Base-by-base conservation (phyloP, 2,329 filamentous ascomycete genomes). In the Beauveria medogensis region DNA sequence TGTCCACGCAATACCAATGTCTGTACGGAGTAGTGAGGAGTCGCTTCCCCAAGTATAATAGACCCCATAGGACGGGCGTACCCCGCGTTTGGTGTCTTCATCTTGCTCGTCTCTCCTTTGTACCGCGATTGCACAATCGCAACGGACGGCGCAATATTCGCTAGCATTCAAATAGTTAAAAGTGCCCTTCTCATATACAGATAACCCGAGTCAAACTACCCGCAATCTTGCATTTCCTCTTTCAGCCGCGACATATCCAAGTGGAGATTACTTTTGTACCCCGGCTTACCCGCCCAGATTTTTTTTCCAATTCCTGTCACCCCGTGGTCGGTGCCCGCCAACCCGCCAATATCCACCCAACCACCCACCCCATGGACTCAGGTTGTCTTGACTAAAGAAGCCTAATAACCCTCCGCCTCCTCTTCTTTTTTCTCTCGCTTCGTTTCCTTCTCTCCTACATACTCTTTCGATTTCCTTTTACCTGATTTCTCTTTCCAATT, bases 211-310 rank as follows among this genome's bases (percentile, higher is more conserved):
- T 43, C 30, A 53, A 53, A 16, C 34, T 22, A n/a, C 28, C 52
- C 52, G 26, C 28, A 14, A 37, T 24, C 22, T 50, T 46, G 37
- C 44, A 20, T 24, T 18, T 47, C 37, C 6, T 51, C 34, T 50
- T 60, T 60, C 50, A 60, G 58, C 58, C 58, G 58, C 30, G n/a
- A 50, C 43, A 43, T 28, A 30, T 24, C 37, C 50, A 54, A 50
- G 58, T 60, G 58, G 58, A 55, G 51, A 54, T 53, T 26, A 20
- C 12, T 3, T 22, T 52, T 43, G 41, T 6, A 9, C 43, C 58
- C 50, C 50, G 41, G 40, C 48, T 46, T 53, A 43, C 24, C 34
- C 37, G 55, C 37, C 46, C 34, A 43, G 44, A 16, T 40, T 24
- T 40, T 58, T 58, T 56, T 41, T 30, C 24, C 46, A 41, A 26